phyloP scores from a whole-genome alignment of 2,329 filamentous ascomycete genomes.

The Huntiella omanensis region DNA sequence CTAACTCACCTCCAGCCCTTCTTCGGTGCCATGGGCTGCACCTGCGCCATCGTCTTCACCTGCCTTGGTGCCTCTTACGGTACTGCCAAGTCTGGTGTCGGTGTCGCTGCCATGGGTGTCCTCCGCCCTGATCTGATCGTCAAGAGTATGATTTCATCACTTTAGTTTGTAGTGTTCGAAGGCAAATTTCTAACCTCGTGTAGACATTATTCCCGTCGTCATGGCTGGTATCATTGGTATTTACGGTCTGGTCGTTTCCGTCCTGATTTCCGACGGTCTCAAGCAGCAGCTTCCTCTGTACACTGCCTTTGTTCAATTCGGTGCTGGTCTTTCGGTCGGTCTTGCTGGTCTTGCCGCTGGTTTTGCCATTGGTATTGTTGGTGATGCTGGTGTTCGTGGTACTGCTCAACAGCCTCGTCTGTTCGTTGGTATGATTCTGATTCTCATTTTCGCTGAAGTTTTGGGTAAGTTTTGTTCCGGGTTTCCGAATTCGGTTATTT shows the following conservation, averaged over 20 bases:
- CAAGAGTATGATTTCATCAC: constrained; percentile 56
- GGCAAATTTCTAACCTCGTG: neutral
- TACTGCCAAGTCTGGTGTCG: constrained; percentile 97
- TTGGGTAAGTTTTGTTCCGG: constrained; percentile 47
- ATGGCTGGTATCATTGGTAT: constrained; percentile 99
- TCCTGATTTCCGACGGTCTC: constrained; percentile 67
- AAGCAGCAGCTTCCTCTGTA: constrained; percentile 55
- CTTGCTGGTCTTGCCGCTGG: constrained; percentile 68
- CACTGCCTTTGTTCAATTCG: constrained; percentile 71
- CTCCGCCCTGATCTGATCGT: constrained; percentile 94
- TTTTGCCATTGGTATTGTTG: constrained; percentile 75
- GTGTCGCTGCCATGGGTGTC: constrained; percentile 96
- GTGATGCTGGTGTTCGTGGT: constrained; percentile 75
- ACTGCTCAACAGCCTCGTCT: constrained; percentile 69
- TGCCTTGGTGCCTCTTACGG: constrained; percentile 94
- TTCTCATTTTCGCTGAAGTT: constrained; percentile 99
- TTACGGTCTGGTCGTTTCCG: constrained; percentile 78
- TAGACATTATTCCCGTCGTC: constrained; percentile 98
- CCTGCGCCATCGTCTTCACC: constrained; percentile 90
- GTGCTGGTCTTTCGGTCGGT: constrained; percentile 66
- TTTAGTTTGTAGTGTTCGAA: neutral
- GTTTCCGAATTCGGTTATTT: constrained; percentile 4
- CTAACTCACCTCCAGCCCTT: constrained; percentile 42
- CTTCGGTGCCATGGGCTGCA: constrained; percentile 96
- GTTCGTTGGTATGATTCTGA: constrained; percentile 95